Base-by-base conservation (phyloP, 2,329 filamentous ascomycete species). In the Scolecobasidium constrictum region DNA sequence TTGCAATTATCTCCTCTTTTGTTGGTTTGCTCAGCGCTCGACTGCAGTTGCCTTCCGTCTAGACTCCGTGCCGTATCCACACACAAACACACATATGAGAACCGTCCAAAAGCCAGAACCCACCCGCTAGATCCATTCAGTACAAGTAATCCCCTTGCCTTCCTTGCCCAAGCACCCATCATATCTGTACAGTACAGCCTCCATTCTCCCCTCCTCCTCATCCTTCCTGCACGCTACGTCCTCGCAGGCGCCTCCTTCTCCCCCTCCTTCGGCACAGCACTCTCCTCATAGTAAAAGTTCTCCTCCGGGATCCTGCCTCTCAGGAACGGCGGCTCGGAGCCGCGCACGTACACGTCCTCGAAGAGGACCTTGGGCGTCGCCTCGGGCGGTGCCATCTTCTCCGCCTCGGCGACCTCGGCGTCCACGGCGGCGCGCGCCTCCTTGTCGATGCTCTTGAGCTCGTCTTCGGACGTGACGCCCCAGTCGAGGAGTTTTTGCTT, bases 401-500 rank as follows among this genome's bases (percentile, higher is more conserved):
- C 92, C 42, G 92, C 92, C 57, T 77, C 74, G 48, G 83, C 84
- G 45, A 95, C 90, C 74, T 98, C 90, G 52, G 78, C 81, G 64
- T 92, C 88, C 60, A 98, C 86, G 58, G 80, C 73, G 61, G 68
- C 72, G 60, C 88, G 82, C 15, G 92, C 88, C 58, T 93, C 79
- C 78, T 95, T 96, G 74, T 98, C 92, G 54, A 98, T 80, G 52
- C 65, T 64, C 83, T 98, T 98, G 64, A 98, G 81, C 70, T 96
- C 90, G 33, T 95, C 88, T 74, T 98, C 92, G 48, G 75, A 79
- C 54, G 81, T 81, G 52, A 98, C 83, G 47, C 78, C 78, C 92
- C 92, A 98, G 68, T 98, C 92, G 46, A 98, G 71, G 52, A 98
- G 82, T 75, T 94, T 94, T 73, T 92, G 84, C 81, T 96, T 96